phyloP scores from a whole-genome alignment of 2,329 filamentous ascomycete species.

The Phyllosticta capitalensis region DNA sequence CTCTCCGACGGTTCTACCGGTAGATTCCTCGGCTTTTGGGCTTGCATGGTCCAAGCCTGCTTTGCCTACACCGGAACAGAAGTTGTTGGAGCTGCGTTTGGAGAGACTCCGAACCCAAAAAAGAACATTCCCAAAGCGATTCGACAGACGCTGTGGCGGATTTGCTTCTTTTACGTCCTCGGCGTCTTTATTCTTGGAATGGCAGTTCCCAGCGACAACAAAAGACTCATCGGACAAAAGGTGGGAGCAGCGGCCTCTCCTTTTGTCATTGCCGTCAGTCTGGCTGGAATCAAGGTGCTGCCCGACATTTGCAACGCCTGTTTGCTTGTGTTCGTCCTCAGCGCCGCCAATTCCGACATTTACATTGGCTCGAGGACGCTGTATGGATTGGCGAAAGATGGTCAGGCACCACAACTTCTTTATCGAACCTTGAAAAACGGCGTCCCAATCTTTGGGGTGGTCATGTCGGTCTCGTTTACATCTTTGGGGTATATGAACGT shows the following conservation, averaged over 20 bases:
- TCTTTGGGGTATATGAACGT: constrained; percentile 36
- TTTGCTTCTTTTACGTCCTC: constrained; percentile 57
- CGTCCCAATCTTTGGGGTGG: background rate
- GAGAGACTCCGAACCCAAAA: constrained; percentile 62
- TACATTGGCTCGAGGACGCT: constrained; percentile 35
- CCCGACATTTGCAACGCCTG: constrained; percentile 64
- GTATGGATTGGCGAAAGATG: constrained; percentile 32
- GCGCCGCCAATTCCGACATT: constrained; percentile 44
- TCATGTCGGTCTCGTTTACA: constrained; percentile 30
- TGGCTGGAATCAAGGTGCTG: constrained; percentile 34
- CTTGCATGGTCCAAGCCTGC: constrained; percentile 57
- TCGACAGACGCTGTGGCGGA: constrained; percentile 64
- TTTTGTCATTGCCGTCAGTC: constrained; percentile 40
- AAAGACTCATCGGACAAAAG: constrained; percentile 35
- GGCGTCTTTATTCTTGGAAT: constrained; percentile 59
- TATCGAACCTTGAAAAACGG: constrained; percentile 22
- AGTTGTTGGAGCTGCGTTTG: constrained; percentile 65
- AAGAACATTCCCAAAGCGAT: constrained; percentile 65
- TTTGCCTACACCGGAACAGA: constrained; percentile 66
- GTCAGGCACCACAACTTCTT: constrained; percentile 32
- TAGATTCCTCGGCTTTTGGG: constrained; percentile 61
- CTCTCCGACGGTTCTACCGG: constrained; percentile 47
- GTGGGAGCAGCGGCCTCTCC: constrained; percentile 43
- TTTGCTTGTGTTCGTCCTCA: constrained; percentile 67
- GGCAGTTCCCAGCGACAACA: constrained; percentile 54